phyloP scores from a whole-genome alignment of 208 protist genomes.

The Trypanosoma platydactyli region DNA sequence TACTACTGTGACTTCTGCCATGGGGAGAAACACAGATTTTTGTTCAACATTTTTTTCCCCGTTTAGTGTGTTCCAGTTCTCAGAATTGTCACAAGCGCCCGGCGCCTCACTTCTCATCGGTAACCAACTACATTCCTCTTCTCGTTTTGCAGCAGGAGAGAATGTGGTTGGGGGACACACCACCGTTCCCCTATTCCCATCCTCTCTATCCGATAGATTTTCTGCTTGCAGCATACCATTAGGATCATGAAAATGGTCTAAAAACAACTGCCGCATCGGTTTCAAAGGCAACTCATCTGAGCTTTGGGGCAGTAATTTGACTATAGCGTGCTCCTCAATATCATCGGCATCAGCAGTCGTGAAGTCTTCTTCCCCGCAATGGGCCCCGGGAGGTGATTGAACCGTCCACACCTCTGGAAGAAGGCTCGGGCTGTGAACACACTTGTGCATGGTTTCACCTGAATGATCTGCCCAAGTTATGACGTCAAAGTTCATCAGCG shows the following conservation, averaged over 20 bases:
- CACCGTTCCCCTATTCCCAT: not conserved
- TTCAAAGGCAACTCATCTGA: not conserved
- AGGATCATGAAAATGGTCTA: constrained; percentile 20
- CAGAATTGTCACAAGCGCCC: not conserved
- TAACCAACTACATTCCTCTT: not conserved
- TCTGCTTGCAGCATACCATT: not conserved
- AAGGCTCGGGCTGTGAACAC: constrained; percentile 24
- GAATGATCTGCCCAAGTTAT: constrained; percentile 29
- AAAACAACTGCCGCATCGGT: constrained; percentile 1
- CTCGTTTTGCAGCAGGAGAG: not conserved
- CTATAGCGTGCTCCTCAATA: not conserved
- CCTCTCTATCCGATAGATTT: not conserved
- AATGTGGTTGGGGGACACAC: not conserved
- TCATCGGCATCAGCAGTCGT: not conserved
- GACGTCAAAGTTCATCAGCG: constrained; percentile 19
- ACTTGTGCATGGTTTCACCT: constrained; percentile 12
- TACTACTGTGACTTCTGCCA: not conserved
- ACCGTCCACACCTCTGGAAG: not conserved
- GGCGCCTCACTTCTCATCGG: not conserved
- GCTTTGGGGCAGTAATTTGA: not conserved
- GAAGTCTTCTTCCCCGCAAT: not conserved
- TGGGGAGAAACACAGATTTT: not conserved
- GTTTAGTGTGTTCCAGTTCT: not conserved
- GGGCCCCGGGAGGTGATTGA: not conserved
- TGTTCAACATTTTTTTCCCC: not conserved